Evolutionary conservation across 1,284 basidiomycete genomes (phyloP), one percentile per base, ranked within the genome.

Genomic region (Cutaneotrichosporon sp.): DNA sequence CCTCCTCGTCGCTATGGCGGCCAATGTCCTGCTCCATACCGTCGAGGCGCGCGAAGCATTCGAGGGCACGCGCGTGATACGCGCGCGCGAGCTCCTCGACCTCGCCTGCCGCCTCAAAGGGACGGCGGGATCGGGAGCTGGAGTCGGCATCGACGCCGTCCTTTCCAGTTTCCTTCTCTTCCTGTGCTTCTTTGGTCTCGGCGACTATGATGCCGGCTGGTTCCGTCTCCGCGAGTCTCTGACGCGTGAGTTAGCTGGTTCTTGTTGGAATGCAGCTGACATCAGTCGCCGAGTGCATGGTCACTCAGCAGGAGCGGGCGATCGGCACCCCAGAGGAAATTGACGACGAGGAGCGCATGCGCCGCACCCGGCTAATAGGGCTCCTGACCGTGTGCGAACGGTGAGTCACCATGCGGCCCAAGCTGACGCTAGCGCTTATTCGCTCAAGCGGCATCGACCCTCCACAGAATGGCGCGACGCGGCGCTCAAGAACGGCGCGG

Each of bases 241-340:
- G 8, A 42, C 38, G 18, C 38, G 38, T 42, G 18, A 42, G 38
- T 42, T 9, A 8, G 5, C 38, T n/a, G 18, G 7, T 8, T 18
- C 7, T 18, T n/a, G 2, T 3, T 3, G 18, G 18, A 9, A n/a
- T 38, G 5, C 36, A 42, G 18, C 38, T 42, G 38, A 42, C 18
- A 42, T 42, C 38, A 42, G 38, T 42, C 18, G 38, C 38, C 38
- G 38, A 42, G 38, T 42, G 38, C 38, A 42, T 42, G 38, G 38
- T 42, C 38, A 42, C 38, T 4, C 38, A 42, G 18, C 38, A 42
- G 38, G 18, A 42, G 38, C 38, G 38, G 18, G 7, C 18, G 18
- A 8, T 42, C 18, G 38, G 38, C 18, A 42, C 38, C 6, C 18
- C 38, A 8, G 38, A 42, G 18, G 38, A 42, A 18, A 42, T 42